Percentiles rank a stretch among this genome's conserved stretches.
phyloP scores from a whole-genome alignment of 495 filamentous ascomycete genomes.

The Lophiotrema nucula region DNA sequence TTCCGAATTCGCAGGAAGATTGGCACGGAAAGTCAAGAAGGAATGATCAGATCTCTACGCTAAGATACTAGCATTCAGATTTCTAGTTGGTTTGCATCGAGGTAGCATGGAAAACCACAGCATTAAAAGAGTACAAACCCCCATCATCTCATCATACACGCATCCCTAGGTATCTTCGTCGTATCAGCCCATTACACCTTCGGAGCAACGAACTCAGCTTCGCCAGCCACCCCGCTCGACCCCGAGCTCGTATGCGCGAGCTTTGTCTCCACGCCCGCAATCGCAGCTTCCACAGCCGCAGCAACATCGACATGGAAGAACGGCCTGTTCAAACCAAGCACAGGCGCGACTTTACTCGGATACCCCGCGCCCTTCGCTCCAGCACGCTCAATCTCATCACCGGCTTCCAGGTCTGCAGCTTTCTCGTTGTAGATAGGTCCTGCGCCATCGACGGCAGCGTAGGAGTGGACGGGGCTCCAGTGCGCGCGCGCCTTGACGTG shows the following conservation, averaged over 20 bases:
- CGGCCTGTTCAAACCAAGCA: conserved; percentile 81
- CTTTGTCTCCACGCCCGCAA: conserved; percentile 67
- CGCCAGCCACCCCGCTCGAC: neutral
- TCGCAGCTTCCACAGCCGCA: conserved; percentile 83
- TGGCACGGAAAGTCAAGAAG: too few relatives aligned
- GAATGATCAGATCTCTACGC: too few relatives aligned
- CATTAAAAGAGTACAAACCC: too few relatives aligned
- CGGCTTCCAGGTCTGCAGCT: conserved; percentile 29
- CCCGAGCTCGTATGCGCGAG: neutral
- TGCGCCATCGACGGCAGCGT: conserved; percentile 75
- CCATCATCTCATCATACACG: too few relatives aligned
- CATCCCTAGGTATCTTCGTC: too few relatives aligned
- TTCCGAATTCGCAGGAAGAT: too few relatives aligned
- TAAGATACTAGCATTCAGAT: too few relatives aligned
- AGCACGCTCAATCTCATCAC: conserved; percentile 13
- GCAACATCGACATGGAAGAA: conserved; percentile 95
- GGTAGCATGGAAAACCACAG: too few relatives aligned
- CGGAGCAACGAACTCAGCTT: neutral
- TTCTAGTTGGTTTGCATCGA: too few relatives aligned
- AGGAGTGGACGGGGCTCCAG: conserved; percentile 92
- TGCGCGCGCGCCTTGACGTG: conserved; percentile 46
- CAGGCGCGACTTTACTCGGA: conserved; percentile 55
- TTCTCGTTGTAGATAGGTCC: conserved; percentile 20
- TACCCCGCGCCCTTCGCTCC: neutral
- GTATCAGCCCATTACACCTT: too few relatives aligned